phyloP scores from a whole-genome alignment of 495 filamentous ascomycete species.

The Penicillium atrosanguineum region DNA sequence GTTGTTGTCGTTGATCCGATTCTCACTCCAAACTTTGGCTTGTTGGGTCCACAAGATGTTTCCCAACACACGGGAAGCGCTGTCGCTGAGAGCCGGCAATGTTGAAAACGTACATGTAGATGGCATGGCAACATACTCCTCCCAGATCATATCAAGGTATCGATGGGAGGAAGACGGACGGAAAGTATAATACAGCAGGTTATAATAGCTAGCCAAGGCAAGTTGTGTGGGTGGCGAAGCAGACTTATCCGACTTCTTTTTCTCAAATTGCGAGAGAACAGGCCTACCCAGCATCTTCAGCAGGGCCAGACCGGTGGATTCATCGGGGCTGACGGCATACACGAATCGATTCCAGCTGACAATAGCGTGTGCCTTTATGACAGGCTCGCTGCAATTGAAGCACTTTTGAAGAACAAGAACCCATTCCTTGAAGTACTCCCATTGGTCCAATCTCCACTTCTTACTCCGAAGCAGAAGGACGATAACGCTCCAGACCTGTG shows the following conservation, averaged over 20 bases:
- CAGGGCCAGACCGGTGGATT: conserved; percentile 55
- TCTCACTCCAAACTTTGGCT: conserved; percentile 68
- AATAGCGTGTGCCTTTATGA: conserved; percentile 73
- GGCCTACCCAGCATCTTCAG: conserved; percentile 68
- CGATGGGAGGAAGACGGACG: conserved; percentile 59
- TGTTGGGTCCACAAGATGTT: conserved; percentile 66
- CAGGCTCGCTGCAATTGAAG: conserved; percentile 74
- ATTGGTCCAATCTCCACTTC: conserved; percentile 60
- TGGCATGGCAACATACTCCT: conserved; percentile 61
- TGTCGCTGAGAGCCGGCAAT: conserved; percentile 35
- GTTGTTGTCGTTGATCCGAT: conserved; percentile 58
- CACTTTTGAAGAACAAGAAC: conserved; percentile 73
- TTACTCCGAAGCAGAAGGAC: conserved; percentile 70
- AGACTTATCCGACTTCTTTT: conserved; percentile 55
- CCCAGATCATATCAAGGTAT: conserved; percentile 77
- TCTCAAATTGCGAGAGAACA: conserved; percentile 65
- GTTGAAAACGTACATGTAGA: conserved; percentile 34
- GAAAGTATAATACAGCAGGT: conserved; percentile 83
- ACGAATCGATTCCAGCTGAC: conserved; percentile 82
- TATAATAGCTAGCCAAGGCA: conserved; percentile 67
- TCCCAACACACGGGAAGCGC: conserved; percentile 62
- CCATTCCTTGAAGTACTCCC: conserved; percentile 72
- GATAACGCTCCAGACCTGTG: conserved; percentile 83
- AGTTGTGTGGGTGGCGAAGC: conserved; percentile 56
- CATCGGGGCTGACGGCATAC: conserved; percentile 62